phyloP scores from a whole-genome alignment of 768 basidiomycete genomes.

The Leccinum olivaceopallidum region DNA sequence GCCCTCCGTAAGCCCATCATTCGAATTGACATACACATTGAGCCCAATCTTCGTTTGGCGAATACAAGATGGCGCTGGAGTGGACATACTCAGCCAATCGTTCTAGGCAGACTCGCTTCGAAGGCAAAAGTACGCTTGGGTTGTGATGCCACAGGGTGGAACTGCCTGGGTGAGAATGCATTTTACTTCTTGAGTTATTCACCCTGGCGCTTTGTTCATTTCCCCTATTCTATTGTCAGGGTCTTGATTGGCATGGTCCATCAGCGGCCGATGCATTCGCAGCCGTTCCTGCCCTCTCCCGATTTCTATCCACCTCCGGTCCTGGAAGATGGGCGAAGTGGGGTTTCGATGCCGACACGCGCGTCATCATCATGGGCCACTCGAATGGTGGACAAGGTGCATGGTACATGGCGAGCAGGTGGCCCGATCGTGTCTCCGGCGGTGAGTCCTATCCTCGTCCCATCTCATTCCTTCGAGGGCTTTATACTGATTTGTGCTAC shows the following conservation, averaged over 20 bases:
- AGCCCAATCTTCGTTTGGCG: conserved; percentile 3
- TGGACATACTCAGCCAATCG: conserved; percentile 54
- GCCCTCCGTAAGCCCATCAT: conserved; percentile 55
- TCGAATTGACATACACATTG: background rate
- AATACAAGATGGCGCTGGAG: conserved; percentile 81
- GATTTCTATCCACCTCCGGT: conserved; percentile 40
- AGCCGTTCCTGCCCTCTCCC: conserved; percentile 55
- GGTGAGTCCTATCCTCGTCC: conserved; percentile 38
- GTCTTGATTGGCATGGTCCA: conserved; percentile 91
- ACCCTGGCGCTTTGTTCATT: background rate
- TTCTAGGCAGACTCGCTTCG: conserved; percentile 70
- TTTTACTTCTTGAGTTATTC: background rate
- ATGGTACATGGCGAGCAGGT: conserved; percentile 79
- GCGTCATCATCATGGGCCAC: conserved; percentile 78
- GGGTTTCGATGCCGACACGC: conserved; percentile 38
- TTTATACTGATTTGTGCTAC: background rate
- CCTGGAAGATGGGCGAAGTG: conserved; percentile 41
- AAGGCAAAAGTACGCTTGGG: conserved; percentile 63
- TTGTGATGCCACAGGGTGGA: conserved; percentile 75
- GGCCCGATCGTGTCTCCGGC: conserved; percentile 72
- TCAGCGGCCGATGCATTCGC: conserved; percentile 71
- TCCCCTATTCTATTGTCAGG: conserved; percentile 43
- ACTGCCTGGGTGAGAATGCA: conserved; percentile 71
- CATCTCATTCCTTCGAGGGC: no score
- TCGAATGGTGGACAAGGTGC: conserved; percentile 93